phyloP scores from a whole-genome alignment of 192 early-diverging fungal species.

The Rhizoclosmatium sp. region DNA sequence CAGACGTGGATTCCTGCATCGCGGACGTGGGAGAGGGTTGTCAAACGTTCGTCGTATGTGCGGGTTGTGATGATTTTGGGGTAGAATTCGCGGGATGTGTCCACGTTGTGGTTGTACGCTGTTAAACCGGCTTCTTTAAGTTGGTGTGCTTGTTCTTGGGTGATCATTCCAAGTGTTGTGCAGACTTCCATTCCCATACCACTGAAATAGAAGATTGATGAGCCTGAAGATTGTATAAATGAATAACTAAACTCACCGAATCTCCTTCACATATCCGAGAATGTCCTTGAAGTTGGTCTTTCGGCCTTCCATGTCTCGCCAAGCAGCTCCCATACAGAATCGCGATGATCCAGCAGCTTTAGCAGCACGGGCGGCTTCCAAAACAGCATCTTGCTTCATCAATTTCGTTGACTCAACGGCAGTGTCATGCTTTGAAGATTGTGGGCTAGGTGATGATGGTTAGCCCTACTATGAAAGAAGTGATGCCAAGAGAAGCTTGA shows the following conservation, averaged over 20 bases:
- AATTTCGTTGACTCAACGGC: slow-evolving; percentile 74
- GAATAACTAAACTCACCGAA: slow-evolving; percentile 57
- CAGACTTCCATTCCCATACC: slow-evolving; percentile 90
- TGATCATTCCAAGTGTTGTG: slow-evolving; percentile 85
- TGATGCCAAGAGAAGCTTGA: neutral
- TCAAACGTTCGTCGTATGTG: slow-evolving; percentile 78
- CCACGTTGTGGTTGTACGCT: slow-evolving; percentile 88
- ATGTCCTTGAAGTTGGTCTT: slow-evolving; percentile 86
- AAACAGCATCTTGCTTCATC: slow-evolving; percentile 72
- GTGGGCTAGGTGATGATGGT: slow-evolving; percentile 57
- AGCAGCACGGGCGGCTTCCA: slow-evolving; percentile 74
- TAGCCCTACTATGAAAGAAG: neutral
- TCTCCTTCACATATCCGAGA: slow-evolving; percentile 75
- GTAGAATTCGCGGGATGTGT: slow-evolving; percentile 81
- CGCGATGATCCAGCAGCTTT: slow-evolving; percentile 80
- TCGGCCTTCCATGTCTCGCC: slow-evolving; percentile 80
- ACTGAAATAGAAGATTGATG: slow-evolving; percentile 1
- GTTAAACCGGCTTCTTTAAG: slow-evolving; percentile 86
- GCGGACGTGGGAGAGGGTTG: slow-evolving; percentile 75
- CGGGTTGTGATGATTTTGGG: slow-evolving; percentile 85
- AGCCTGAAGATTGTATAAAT: neutral
- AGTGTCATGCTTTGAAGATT: slow-evolving; percentile 79
- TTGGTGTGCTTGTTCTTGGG: slow-evolving; percentile 72
- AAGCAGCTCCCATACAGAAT: slow-evolving; percentile 90
- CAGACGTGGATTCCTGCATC: slow-evolving; percentile 83